Percentiles rank a stretch among this genome's conserved stretches.
phyloP scores from a whole-genome alignment of 805 yeast species.

The Pichia californica region DNA sequence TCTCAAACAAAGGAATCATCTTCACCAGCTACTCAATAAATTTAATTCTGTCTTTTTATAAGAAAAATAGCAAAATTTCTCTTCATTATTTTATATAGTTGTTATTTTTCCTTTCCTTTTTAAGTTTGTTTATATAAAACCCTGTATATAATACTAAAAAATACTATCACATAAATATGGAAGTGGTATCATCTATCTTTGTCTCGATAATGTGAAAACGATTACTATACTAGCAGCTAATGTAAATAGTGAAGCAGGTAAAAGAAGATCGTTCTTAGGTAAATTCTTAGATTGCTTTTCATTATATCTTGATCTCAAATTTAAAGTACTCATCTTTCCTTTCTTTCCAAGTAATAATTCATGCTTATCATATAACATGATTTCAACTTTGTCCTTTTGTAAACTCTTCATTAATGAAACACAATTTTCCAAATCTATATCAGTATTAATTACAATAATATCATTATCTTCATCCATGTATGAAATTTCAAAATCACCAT shows the following conservation, averaged over 20 bases:
- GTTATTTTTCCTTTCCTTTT: background rate
- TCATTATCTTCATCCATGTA: constrained; percentile 85
- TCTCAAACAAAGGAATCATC: background rate
- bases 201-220: constrained; percentile 35
- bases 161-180: too few relatives aligned
- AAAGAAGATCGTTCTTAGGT: constrained; percentile 21
- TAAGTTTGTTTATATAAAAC: background rate
- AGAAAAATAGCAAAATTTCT: too few relatives aligned
- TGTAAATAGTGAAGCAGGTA: constrained; percentile 58
- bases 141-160: constrained; percentile 5
- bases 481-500: constrained; percentile 53
- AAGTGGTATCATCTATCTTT: too few relatives aligned
- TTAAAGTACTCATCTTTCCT: constrained; percentile 24
- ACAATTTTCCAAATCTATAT: constrained; percentile 69
- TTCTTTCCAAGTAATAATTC: constrained; percentile 22
- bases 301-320: constrained; percentile 39
- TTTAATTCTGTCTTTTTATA: too few relatives aligned
- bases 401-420: constrained; percentile 46
- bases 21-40: too few relatives aligned
- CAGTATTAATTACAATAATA: constrained; percentile 66
- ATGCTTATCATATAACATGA: constrained; percentile 64
- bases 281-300: background rate
- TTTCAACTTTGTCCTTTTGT: constrained; percentile 57
- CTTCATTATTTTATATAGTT: background rate
- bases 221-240: constrained; percentile 53